Conservation (phyloP, 2,329 filamentous ascomycete species). For the Sarocladium brachiariae region DNA sequence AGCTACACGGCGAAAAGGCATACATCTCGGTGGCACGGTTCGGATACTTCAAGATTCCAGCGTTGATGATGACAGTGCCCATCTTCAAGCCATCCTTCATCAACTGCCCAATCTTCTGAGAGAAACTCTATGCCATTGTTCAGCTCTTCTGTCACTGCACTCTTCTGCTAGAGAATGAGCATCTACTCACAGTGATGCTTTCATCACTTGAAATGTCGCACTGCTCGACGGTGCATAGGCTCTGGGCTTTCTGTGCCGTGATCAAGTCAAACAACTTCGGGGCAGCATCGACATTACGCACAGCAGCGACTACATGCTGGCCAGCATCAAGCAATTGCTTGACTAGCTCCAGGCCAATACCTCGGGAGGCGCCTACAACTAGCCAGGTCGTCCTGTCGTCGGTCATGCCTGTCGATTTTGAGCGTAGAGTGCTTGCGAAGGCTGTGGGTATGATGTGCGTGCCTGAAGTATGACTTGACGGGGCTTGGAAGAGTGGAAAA, state of each 20-base stretch:
- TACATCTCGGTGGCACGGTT: slow-evolving; percentile 10
- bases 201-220: slow-evolving; percentile 7
- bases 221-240: slow-evolving; percentile 3
- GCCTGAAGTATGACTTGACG: too few relatives aligned
- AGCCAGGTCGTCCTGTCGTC: too few relatives aligned
- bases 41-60: slow-evolving; percentile 9
- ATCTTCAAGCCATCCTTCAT: not conserved
- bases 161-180: not conserved
- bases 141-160: not conserved
- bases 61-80: slow-evolving; percentile 10
- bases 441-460: too few relatives aligned
- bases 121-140: not conserved
- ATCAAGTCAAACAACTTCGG: slow-evolving; percentile 10
- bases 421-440: too few relatives aligned
- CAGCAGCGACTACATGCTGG: not conserved
- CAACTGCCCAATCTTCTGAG: not conserved
- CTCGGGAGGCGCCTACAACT: slow-evolving; percentile 12
- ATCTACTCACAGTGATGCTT: slow-evolving; percentile 8
- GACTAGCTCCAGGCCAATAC: slow-evolving; percentile 9
- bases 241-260: slow-evolving; percentile 4
- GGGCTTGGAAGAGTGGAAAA: too few relatives aligned
- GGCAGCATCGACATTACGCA: slow-evolving; percentile 4
- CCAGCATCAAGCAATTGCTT: slow-evolving; percentile 8
- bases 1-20: not conserved
- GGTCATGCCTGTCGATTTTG: too few relatives aligned